Conservation (phyloP, 78 protist species). For the slime mould (Dictyostelium discoideum) region DNA sequence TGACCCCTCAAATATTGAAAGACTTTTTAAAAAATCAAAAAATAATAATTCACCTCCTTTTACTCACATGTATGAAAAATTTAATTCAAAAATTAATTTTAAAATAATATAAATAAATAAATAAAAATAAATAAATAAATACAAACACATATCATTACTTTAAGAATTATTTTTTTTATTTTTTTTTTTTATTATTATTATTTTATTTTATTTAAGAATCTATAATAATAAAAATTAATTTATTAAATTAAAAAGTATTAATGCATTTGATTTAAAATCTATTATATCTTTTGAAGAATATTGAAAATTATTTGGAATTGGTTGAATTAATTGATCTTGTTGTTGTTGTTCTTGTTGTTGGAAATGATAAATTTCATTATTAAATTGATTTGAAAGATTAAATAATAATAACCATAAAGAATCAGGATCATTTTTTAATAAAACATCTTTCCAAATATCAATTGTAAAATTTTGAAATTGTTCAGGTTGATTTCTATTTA, state of each 20-base stretch:
- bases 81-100: background rate
- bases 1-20: background rate
- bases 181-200: no score
- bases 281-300: background rate
- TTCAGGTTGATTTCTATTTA: constrained; percentile 39
- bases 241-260: constrained; percentile 7
- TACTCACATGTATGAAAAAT: background rate
- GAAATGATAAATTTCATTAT: background rate
- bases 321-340: background rate
- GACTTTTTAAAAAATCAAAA: background rate
- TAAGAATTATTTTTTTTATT: no score
- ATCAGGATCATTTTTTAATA: constrained; percentile 33
- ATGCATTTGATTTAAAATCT: constrained; percentile 35
- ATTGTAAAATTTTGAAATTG: constrained; percentile 10
- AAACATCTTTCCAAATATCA: constrained; percentile 29
- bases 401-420: constrained; percentile 41
- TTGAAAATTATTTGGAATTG: constrained; percentile 19
- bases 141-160: no score
- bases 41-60: background rate
- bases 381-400: constrained; percentile 30
- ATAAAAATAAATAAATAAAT: no score
- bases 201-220: no score
- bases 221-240: background rate
- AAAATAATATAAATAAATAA: background rate
- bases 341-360: background rate